These are phyloP conservation scores for Leonotis leonurus DNA, from an alignment of 257 asterid genomes.

Conservation along the genomic window DNA sequence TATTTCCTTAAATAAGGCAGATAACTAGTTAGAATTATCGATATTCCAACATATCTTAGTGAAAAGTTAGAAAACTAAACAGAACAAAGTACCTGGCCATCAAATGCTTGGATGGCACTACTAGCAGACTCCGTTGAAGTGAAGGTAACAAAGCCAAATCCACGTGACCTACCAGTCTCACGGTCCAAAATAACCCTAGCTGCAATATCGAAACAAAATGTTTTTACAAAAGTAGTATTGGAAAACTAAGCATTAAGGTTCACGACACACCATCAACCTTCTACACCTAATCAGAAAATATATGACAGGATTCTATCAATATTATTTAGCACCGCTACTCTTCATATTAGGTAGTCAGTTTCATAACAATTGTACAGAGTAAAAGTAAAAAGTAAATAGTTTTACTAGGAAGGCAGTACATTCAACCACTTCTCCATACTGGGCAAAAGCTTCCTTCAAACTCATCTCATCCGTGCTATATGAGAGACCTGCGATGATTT, in stretches of 20 bases:
- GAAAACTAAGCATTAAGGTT: neutral
- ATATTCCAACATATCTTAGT: neutral
- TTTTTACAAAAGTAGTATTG: neutral
- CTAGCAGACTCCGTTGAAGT: slow-evolving; percentile 64
- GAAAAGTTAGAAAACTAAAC: neutral
- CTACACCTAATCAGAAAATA: neutral
- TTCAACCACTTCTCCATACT: slow-evolving; percentile 67
- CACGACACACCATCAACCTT: neutral
- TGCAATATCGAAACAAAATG: slow-evolving; percentile 25
- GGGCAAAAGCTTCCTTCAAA: slow-evolving; percentile 64
- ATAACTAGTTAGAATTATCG: neutral
- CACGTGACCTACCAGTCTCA: slow-evolving; percentile 78
- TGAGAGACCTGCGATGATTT: slow-evolving; percentile 54
- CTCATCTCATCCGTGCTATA: slow-evolving; percentile 59
- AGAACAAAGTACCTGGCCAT: slow-evolving; percentile 59
- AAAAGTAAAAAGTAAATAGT: neutral
- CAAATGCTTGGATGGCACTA: slow-evolving; percentile 71
- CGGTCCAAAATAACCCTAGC: slow-evolving; percentile 78
- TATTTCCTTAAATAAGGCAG: neutral
- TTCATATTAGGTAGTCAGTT: neutral
- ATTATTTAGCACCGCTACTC: neutral
- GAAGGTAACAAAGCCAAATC: slow-evolving; percentile 81
- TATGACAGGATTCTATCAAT: neutral
- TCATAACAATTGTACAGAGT: neutral
- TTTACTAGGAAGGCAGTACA: slow-evolving; percentile 32